Evolutionary conservation across 2,329 filamentous ascomycete genomes (phyloP), one percentile per base, ranked within the genome.

Genomic region (Stachybotrys chlorohalonatus): DNA sequence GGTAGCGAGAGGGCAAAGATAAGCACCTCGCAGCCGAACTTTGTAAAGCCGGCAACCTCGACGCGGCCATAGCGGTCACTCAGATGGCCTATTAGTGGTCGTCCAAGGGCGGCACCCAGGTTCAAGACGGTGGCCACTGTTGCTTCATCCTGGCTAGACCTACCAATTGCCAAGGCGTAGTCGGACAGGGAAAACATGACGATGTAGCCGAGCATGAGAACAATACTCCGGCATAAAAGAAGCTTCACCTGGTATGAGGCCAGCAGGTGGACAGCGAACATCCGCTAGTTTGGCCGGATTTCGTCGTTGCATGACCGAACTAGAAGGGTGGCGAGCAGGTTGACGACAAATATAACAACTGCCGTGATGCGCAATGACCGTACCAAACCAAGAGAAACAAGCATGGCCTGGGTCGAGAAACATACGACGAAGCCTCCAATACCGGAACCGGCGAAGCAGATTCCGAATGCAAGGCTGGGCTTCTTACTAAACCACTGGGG

Each of bases 401-500:
- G 32, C 50, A 52, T 52, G 7, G 50, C 50, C 17, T 46, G 32
- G 7, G 50, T 52, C 11, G 50, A 52, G 50, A 52, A 52, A 42
- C 32, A 52, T 2, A 52, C 30, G 39, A 52, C 24, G n/a, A 52
- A 4, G 7, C 50, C 50, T 24, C 50, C 50, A 46, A 52, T 42
- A 30, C 50, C 50, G n/a, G 50, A 52, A 4, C 50, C 50, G n/a
- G 50, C 50, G 50, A 31, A 4, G 32, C 50, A 52, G 7, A 52
- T 52, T 17, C 50, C 50, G 31, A 42, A 16, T 3, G 50, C 50
- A 17, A 52, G 50, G 45, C 50, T 52, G 32, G 39, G 50, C 50
- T 52, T 52, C 50, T 52, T 52, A 9, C 39, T 46, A 17, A 52
- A 52, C 50, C 50, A 52, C 32, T 52, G 50, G 7, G 50, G 50